Evolutionary conservation across 495 filamentous ascomycete genomes (phyloP).

Genomic region (Podospora tetraspora): DNA sequence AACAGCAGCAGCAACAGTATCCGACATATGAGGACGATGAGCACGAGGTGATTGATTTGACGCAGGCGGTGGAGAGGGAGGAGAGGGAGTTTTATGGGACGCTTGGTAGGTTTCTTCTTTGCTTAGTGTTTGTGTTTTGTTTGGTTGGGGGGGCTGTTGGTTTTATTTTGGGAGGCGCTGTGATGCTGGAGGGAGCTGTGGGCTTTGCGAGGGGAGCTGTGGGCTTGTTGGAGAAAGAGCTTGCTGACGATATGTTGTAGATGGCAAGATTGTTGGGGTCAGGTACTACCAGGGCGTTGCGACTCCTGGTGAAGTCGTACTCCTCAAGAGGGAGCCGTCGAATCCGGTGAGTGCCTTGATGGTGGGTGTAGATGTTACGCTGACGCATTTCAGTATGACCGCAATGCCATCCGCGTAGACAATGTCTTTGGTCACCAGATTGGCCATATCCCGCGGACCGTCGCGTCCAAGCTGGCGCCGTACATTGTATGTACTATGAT

Average conservation of each 20-base stretch:
- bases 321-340: conserved; percentile 60
- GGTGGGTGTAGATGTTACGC: not conserved
- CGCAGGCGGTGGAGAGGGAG: conserved; percentile 44
- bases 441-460: conserved; percentile 64
- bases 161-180: no score
- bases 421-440: conserved; percentile 78
- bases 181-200: no score
- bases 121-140: no score
- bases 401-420: conserved; percentile 72
- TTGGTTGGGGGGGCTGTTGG: no score
- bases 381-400: conserved; percentile 49
- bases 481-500: conserved; percentile 49
- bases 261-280: conserved; percentile 73
- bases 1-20: not conserved
- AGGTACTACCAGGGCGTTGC: conserved; percentile 72
- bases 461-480: conserved; percentile 65
- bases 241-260: conserved; percentile 29
- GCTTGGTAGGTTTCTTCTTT: conserved; percentile 26
- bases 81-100: conserved; percentile 49
- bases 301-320: conserved; percentile 64
- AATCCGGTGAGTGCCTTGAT: conserved; percentile 44
- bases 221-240: not conserved
- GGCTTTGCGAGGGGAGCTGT: no score
- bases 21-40: conserved; percentile 27
- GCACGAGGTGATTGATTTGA: conserved; percentile 45